These are phyloP conservation scores for Juglanconis oblonga DNA, from an alignment of 2,329 filamentous ascomycete species.

Conservation along the genomic window DNA sequence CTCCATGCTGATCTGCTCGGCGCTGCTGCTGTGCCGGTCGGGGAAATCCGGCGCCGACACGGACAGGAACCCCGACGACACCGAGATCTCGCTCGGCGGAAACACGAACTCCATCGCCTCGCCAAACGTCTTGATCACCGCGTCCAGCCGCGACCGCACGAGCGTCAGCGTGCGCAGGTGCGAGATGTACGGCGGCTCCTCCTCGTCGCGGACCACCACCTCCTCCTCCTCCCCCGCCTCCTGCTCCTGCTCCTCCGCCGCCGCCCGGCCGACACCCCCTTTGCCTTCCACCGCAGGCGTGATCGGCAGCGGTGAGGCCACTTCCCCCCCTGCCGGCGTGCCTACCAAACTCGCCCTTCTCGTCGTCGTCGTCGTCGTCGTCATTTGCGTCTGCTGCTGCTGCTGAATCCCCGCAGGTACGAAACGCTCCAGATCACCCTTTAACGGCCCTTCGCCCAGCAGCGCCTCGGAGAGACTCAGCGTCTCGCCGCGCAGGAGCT, in stretches of 20 bases:
- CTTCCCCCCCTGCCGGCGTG: constrained; percentile 19
- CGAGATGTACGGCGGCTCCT: constrained; percentile 67
- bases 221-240: not conserved
- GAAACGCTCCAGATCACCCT: constrained; percentile 71
- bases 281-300: constrained; percentile 3
- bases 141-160: constrained; percentile 80
- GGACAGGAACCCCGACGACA: constrained; percentile 82
- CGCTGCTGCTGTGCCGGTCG: constrained; percentile 35
- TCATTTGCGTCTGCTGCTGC: too few relatives aligned
- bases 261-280: not conserved
- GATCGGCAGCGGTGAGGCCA: constrained; percentile 17
- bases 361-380: constrained; percentile 26
- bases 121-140: constrained; percentile 87
- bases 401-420: constrained; percentile 51
- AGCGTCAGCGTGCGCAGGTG: constrained; percentile 79
- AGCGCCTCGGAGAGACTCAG: constrained; percentile 76
- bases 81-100: constrained; percentile 80
- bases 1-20: constrained; percentile 65
- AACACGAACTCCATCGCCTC: constrained; percentile 95
- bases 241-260: not conserved
- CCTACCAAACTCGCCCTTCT: constrained; percentile 21
- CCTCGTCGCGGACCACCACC: constrained; percentile 18
- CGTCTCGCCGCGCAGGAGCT: constrained; percentile 86
- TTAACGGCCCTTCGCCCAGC: constrained; percentile 58
- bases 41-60: constrained; percentile 74